Evolutionary conservation across 345 rosid species (phyloP), one percentile per base, ranked within the genome.

Genomic region (Psidium guajava): DNA sequence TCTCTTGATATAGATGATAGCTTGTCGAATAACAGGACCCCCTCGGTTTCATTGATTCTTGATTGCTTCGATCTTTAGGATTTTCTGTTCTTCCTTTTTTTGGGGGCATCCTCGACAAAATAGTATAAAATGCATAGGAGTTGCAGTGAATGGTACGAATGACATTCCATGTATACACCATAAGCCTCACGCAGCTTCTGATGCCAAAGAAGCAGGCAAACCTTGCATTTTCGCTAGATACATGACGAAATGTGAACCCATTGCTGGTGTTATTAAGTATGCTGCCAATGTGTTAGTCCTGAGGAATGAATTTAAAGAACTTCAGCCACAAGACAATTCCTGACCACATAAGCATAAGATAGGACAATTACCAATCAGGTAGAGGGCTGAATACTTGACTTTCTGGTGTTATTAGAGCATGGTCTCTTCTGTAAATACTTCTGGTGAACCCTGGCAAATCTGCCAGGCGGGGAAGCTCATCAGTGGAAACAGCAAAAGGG

Each of bases 201-300:
- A 82, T 82, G 28, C 50, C 83, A 82, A 24, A 36, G 21, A 69
- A 61, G 82, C 16, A 86, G 54, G 82, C 91, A 83, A 32, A 95
- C 98, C 99, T 95, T 92, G 91, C 96, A 95, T 95, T 89, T 93
- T 95, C 27, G 98, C 98, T 22, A 96, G 88, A 92, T 92, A 94
- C 98, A 97, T 95, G 86, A 91, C 96, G 85, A 97, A 97, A 89
- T 97, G 98, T 58, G 99, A 93, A 69, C 98, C 99, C 91, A 92
- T 93, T 54, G 95, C 96, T 1, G 99, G 98, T 6, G 99, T 94
- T 87, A 97, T 88, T 87, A 97, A 85, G 87, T 92, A 95, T 18
- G 98, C 98, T 25, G 95, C 99, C 88, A 95, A 82, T 75, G 99
- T 91, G 87, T 94, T 93, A 54, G 82, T 91, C 99, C 98, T 97